These are phyloP conservation scores for Pseudoneurospora amorphoporcata DNA, from an alignment of 495 filamentous ascomycete species.

Conservation along the genomic window DNA sequence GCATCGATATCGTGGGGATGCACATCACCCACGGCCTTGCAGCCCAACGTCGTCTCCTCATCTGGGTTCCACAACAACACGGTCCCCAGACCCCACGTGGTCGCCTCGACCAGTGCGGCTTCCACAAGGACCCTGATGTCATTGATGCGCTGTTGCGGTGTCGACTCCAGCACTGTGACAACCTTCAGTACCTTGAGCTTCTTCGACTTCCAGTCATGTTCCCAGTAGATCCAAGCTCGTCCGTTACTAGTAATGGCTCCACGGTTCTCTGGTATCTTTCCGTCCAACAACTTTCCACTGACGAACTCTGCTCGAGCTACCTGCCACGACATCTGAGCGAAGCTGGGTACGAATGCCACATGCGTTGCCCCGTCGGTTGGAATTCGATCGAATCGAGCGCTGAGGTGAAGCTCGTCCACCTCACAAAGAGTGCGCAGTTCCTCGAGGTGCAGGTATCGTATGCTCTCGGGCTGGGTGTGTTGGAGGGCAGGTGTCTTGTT, in stretches of 20 bases:
- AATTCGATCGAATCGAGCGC: constrained; percentile 13
- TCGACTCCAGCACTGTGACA: constrained; percentile 40
- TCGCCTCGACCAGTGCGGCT: constrained; percentile 31
- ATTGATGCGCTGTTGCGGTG: constrained; percentile 33
- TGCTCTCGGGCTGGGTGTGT: constrained; percentile 2
- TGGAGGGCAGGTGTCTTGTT: constrained; percentile 4
- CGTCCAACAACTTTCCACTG: constrained; percentile 30
- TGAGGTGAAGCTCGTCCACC: constrained; percentile 40
- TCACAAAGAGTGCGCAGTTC: constrained; percentile 47
- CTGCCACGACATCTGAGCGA: constrained; percentile 68
- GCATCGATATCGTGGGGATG: constrained; percentile 22
- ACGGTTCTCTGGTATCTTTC: constrained; percentile 44
- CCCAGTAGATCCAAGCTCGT: constrained; percentile 55
- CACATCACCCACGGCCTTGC: constrained; percentile 30
- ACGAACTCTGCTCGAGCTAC: constrained; percentile 74
- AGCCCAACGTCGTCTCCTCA: constrained; percentile 11
- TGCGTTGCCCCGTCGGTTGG: constrained; percentile 25
- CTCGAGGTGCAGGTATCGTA: constrained; percentile 25
- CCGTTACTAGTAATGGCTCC: constrained; percentile 48
- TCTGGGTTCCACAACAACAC: constrained; percentile 41
- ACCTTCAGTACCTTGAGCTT: constrained; percentile 68
- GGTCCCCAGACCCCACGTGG: constrained; percentile 24
- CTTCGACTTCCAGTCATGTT: constrained; percentile 40
- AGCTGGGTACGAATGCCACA: constrained; percentile 62
- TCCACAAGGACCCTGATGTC: constrained; percentile 44